phyloP scores from a whole-genome alignment of 768 basidiomycete genomes.

The Tylopilus cervinicoccineus region DNA sequence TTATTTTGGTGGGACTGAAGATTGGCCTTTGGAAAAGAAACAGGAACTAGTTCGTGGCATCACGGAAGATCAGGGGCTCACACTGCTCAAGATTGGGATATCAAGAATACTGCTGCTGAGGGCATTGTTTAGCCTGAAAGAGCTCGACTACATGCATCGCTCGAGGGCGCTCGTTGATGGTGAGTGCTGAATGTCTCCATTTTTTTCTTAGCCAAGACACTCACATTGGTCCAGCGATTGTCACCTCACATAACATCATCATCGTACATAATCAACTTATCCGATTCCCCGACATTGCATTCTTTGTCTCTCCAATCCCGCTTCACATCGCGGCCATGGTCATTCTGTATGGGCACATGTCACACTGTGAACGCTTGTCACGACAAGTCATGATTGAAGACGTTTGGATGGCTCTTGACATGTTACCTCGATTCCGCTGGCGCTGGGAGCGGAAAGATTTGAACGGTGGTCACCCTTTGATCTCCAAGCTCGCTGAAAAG shows the following conservation, averaged over 20 bases:
- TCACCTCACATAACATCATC: constrained; percentile 85
- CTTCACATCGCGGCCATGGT: constrained; percentile 91
- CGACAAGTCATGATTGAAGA: constrained; percentile 71
- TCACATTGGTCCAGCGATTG: constrained; percentile 53
- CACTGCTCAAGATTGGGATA: constrained; percentile 79
- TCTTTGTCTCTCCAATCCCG: constrained; percentile 86
- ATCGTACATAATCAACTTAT: constrained; percentile 81
- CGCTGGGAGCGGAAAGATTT: constrained; percentile 86
- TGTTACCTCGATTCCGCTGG: constrained; percentile 88
- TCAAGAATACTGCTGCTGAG: constrained; percentile 73
- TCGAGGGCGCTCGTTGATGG: constrained; percentile 76
- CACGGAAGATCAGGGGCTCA: constrained; percentile 77
- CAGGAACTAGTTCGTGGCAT: constrained; percentile 67
- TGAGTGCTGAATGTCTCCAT: constrained; percentile 37
- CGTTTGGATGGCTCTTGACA: constrained; percentile 82
- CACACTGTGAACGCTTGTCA: constrained; percentile 63
- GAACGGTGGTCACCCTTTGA: constrained; percentile 79
- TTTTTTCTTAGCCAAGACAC: not conserved
- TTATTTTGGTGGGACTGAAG: constrained; percentile 77
- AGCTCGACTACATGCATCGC: constrained; percentile 59
- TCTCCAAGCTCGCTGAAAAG: constrained; percentile 75
- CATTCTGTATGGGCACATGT: constrained; percentile 84
- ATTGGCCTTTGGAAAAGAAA: constrained; percentile 65
- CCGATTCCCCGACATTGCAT: constrained; percentile 79
- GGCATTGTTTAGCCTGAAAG: constrained; percentile 75